Base-by-base conservation (phyloP, 805 yeast genomes). In the Cyberlindnera sargentensis region DNA sequence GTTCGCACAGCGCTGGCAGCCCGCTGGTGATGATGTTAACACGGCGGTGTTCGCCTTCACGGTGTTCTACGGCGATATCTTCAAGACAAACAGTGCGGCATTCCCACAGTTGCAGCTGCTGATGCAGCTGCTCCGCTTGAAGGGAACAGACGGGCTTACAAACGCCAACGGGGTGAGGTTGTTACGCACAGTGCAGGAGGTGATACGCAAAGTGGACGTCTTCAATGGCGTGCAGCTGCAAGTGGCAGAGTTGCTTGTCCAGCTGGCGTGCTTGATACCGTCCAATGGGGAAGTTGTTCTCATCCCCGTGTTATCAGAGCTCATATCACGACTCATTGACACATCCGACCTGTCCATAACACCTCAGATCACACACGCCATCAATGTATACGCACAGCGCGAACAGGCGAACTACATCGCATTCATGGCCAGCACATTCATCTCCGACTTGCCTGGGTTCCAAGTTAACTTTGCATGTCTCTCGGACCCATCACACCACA, bases 51-150 rank as follows among this genome's bases (percentile, higher is more conserved):
- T 43, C 26, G 62, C 56, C 37, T 68, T 57, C 55, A 59, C 40
- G 47, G 54, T 36, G 54, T 69, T 64, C 63, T 68, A 47, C 43
- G 47, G 43, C 26, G 49, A 44, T 27, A 53, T 42, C 32, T 53
- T 39, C 48, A 51, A 29, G 40, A 42, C 35, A 6, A 54, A 51
- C 30, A 6, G 37, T 3, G 23, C 10, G 7, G 41, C 48, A 6
- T n/a, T 41, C 8, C 23, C 26, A 29, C 50, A 45, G 41, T 42
- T 40, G 15, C 46, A 31, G 8, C 32, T 34, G 8, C 43, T 48
- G 8, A 34, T 34, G 26, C n/a, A 39, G n/a, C 35, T 24, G 15
- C 41, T 46, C 25, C 20, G 20, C 20, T 15, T 15, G 2, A 11
- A 29, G 6, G 24, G 26, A 24, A 24, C 31, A n/a, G 25, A n/a